phyloP scores from a whole-genome alignment of 768 basidiomycete species.

The Tylopilus felleus region DNA sequence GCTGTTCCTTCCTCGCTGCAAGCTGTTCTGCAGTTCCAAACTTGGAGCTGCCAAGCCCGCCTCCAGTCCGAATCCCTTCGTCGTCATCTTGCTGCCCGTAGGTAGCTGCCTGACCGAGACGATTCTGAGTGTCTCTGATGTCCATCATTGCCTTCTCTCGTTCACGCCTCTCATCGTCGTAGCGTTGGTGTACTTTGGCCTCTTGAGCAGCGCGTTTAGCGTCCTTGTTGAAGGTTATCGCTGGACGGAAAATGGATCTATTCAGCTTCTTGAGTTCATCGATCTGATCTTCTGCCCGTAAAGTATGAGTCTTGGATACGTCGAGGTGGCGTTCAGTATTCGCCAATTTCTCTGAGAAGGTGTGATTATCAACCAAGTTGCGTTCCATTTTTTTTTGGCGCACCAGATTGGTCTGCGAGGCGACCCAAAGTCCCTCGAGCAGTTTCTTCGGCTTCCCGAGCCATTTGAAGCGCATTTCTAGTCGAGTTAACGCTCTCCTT shows the following conservation, averaged over 20 bases:
- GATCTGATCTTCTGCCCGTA: slow-evolving; percentile 88
- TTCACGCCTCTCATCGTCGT: slow-evolving; percentile 80
- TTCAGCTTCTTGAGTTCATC: slow-evolving; percentile 93
- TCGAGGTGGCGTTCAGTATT: slow-evolving; percentile 96
- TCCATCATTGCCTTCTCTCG: slow-evolving; percentile 85
- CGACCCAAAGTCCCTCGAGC: slow-evolving; percentile 78
- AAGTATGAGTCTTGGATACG: slow-evolving; percentile 82
- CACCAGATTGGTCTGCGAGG: slow-evolving; percentile 93
- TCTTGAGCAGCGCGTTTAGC: slow-evolving; percentile 86
- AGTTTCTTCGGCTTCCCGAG: slow-evolving; percentile 95
- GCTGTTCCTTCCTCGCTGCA: slow-evolving; percentile 58
- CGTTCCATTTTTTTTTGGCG: slow-evolving; percentile 22
- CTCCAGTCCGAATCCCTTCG: slow-evolving; percentile 34
- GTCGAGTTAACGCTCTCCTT: slow-evolving; percentile 89
- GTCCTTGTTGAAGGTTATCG: slow-evolving; percentile 90
- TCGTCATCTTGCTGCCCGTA: slow-evolving; percentile 54
- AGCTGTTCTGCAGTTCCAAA: slow-evolving; percentile 50
- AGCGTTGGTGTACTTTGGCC: slow-evolving; percentile 76
- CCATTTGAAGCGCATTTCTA: slow-evolving; percentile 88
- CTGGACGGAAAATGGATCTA: slow-evolving; percentile 91
- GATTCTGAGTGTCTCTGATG: slow-evolving; percentile 81
- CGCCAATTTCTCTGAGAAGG: slow-evolving; percentile 68
- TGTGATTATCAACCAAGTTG: neutral
- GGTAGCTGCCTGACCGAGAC: slow-evolving; percentile 70
- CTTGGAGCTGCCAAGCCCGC: slow-evolving; percentile 39